Evolutionary conservation across 2,329 filamentous ascomycete species (phyloP).

Genomic region (Simplicillium sp.): DNA sequence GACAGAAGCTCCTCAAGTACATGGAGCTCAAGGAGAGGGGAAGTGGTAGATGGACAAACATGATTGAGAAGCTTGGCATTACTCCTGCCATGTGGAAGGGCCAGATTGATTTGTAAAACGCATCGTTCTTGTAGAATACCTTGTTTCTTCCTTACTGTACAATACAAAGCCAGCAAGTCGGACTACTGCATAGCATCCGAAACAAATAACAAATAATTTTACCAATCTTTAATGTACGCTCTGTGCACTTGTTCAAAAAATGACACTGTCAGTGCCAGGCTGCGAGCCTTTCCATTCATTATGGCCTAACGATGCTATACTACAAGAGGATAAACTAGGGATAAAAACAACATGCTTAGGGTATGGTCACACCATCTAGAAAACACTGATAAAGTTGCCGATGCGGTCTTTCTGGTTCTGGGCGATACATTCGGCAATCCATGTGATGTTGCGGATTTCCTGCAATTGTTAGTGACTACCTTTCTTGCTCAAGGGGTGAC

Average conservation of each 20-base stretch:
- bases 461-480: slow-evolving; percentile 30
- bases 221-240: slow-evolving; percentile 7
- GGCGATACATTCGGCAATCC: slow-evolving; percentile 99
- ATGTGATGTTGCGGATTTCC: slow-evolving; percentile 99
- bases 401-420: slow-evolving; percentile 99
- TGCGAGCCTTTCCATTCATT: slow-evolving; percentile 21
- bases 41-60: slow-evolving; percentile 78
- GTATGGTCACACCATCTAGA: slow-evolving; percentile 23
- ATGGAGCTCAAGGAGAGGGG: slow-evolving; percentile 84
- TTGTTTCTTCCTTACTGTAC: slow-evolving; percentile 39
- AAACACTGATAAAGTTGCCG: slow-evolving; percentile 97
- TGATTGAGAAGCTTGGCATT: slow-evolving; percentile 76
- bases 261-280: slow-evolving; percentile 7
- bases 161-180: slow-evolving; percentile 24
- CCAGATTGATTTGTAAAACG: slow-evolving; percentile 52
- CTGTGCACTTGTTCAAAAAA: slow-evolving; percentile 6
- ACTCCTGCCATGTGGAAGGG: slow-evolving; percentile 83
- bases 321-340: slow-evolving; percentile 26
- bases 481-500: not conserved
- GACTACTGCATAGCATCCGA: no score
- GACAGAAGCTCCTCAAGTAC: slow-evolving; percentile 84
- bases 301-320: slow-evolving; percentile 27
- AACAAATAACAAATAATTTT: slow-evolving; percentile 10
- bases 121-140: slow-evolving; percentile 30
- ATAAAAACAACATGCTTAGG: slow-evolving; percentile 10